These are phyloP conservation scores for Leccinum boreale DNA, from an alignment of 768 basidiomycete species.

Conservation along the genomic window DNA sequence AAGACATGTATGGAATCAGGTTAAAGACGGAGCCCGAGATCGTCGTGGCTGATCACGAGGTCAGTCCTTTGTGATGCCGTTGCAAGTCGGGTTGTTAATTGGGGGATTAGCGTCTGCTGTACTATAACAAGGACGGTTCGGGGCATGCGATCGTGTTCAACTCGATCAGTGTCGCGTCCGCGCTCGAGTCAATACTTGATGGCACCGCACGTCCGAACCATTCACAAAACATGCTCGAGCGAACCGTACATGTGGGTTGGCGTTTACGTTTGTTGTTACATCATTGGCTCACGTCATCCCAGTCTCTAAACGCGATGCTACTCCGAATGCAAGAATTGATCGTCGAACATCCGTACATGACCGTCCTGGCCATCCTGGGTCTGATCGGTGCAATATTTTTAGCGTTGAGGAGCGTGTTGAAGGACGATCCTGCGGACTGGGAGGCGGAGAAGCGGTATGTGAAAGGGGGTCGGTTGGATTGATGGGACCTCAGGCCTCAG, in stretches of 20 bases:
- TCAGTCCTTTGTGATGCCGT: background rate
- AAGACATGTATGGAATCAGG: constrained; percentile 82
- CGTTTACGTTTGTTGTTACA: background rate
- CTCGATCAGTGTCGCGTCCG: constrained; percentile 55
- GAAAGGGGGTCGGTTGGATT: constrained; percentile 25
- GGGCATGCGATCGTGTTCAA: constrained; percentile 57
- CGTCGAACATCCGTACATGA: constrained; percentile 21
- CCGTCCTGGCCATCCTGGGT: constrained; percentile 1
- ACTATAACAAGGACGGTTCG: constrained; percentile 66
- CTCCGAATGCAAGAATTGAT: constrained; percentile 7
- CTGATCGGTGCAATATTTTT: constrained; percentile 8
- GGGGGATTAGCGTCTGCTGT: constrained; percentile 52
- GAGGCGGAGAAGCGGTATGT: constrained; percentile 13
- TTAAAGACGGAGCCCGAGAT: constrained; percentile 34
- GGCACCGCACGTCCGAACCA: constrained; percentile 51
- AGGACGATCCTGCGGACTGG: constrained; percentile 16
- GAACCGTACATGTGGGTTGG: constrained; percentile 54
- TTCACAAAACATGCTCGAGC: constrained; percentile 70
- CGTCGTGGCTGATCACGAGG: constrained; percentile 76
- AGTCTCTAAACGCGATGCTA: constrained; percentile 20
- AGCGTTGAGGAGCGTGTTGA: constrained; percentile 13
- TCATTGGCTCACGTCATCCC: background rate
- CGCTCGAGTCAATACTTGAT: constrained; percentile 62
- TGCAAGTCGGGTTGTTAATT: background rate
- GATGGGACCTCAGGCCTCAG: constrained; percentile 1